A percentile compares a stretch with the other conserved stretches of the same genome.
These are phyloP conservation scores for Acer negundo DNA, from an alignment of 345 rosid genomes.

Conservation along the genomic window DNA sequence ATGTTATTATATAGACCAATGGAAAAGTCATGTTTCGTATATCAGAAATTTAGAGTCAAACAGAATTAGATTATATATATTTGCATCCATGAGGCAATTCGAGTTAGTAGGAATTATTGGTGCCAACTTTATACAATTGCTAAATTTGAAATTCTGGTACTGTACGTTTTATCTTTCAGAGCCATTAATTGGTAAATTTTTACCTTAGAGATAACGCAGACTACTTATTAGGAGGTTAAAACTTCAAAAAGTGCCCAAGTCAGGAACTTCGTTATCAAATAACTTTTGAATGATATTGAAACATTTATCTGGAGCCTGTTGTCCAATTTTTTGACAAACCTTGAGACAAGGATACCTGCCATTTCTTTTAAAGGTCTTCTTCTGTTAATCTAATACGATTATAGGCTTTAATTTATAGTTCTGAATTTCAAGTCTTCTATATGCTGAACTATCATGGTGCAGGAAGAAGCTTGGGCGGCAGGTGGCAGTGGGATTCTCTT, in stretches of 20 bases:
- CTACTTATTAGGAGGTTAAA: neutral
- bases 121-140: neutral
- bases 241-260: neutral
- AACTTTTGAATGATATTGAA: neutral
- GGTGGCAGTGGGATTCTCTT: slow-evolving; percentile 93
- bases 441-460: slow-evolving; percentile 16
- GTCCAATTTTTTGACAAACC: neutral
- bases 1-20: neutral
- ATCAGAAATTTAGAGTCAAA: neutral
- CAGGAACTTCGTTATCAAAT: neutral
- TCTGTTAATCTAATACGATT: neutral
- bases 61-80: neutral
- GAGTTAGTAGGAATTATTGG: neutral
- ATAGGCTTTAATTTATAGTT: neutral
- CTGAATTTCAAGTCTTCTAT: neutral
- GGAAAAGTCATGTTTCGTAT: neutral
- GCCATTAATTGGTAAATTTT: neutral
- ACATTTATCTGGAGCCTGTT: neutral
- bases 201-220: neutral
- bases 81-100: neutral
- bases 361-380: neutral
- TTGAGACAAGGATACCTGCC: neutral
- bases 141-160: neutral
- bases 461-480: slow-evolving; percentile 99
- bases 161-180: neutral